Evolutionary conservation across 495 filamentous ascomycete species (phyloP), one percentile per base, ranked within the genome.

Genomic region (Penicillium crystallinum): DNA sequence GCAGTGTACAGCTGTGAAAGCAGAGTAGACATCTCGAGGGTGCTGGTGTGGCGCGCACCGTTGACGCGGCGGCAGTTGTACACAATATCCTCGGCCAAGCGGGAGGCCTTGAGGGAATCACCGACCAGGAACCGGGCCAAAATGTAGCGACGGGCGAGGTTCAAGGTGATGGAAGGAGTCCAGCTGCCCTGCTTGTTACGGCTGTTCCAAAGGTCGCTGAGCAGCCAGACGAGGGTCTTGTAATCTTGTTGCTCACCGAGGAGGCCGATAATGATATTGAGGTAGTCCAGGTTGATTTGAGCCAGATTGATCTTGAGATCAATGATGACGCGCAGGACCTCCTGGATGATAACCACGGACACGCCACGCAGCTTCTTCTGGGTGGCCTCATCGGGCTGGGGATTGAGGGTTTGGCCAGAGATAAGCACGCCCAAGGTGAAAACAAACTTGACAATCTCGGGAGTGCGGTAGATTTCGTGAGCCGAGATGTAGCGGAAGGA

Each of bases 61-160:
- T 73, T 66, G 12, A 73, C 70, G 23, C 70, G 70, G 12, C 61
- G 60, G 58, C 68, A 70, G 58, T 73, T 73, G 59, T 73, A 73
- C 4, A 73, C 68, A 22, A 71, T 69, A 39, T 73, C 70, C 51
- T 73, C 68, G 17, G 70, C 65, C 7, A 73, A 65, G 22, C 70
- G 70, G 18, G 67, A 54, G 6, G 70, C 62, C 29, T 61, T 63
- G 11, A 60, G 43, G 18, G 56, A 47, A 19, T 71, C 68, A 31
- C 59, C 65, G 0, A 59, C 55, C 29, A 71, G 56, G 53, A 70
- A 73, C 37, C 67, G 68, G 36, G 64, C 69, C n/a, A 71, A 53
- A 34, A 68, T 64, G 34, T 68, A 67, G 57, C 66, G 66, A 37
- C 65, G 70, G 30, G 67, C 71, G 2, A 74, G 63, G 15, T 66